Evolutionary conservation across 2,329 filamentous ascomycete genomes (phyloP), one percentile per base, ranked within the genome.

Genomic region (Stemphylium lycopersici): DNA sequence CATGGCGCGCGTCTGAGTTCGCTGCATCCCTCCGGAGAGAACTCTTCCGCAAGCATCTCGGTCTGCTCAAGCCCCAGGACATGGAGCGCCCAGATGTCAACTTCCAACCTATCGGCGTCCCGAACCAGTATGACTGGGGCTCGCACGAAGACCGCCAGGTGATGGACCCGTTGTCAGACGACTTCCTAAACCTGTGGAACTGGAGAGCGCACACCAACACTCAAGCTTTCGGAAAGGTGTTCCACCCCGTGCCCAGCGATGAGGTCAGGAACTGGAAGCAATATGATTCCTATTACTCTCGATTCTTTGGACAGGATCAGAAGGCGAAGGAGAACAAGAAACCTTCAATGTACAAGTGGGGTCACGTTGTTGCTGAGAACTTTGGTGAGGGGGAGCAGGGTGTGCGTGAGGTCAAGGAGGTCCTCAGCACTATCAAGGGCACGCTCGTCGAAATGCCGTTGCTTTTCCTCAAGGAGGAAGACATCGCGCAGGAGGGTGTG

Each of bases 21-120:
- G 92, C 92, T 1, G 80, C 90, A 4, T 90, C 88, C 1, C 87
- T 97, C 10, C 89, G 93, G 18, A 86, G 93, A 32, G 87, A 92
- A 71, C 85, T 97, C 59, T 96, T 91, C 86, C 87, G 93, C 63
- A 96, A 97, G 78, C 93, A 97, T 71, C 84, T 97, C 1, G 93
- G 93, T 38, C 82, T 96, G 7, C 81, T 96, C 8, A 87, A 84
- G 3, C 83, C 90, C 0, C 91, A 97, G 71, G 80, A 87, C 15
- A 81, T 88, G 55, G 84, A 91, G 51, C 77, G 72, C 6, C 83
- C 82, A 11, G 78, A 85, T 45, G 76, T 79, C 22, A 87, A 87
- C 69, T 86, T 78, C 62, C 77, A 83, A 57, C 84, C 84, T 0
- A 79, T 87, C 6, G 83, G 83, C 15, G 73, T 80, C 0, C 79